Evolutionary conservation across 805 yeast genomes (phyloP), one percentile per base, ranked within the genome.

Genomic region (Metschnikowia borealis): DNA sequence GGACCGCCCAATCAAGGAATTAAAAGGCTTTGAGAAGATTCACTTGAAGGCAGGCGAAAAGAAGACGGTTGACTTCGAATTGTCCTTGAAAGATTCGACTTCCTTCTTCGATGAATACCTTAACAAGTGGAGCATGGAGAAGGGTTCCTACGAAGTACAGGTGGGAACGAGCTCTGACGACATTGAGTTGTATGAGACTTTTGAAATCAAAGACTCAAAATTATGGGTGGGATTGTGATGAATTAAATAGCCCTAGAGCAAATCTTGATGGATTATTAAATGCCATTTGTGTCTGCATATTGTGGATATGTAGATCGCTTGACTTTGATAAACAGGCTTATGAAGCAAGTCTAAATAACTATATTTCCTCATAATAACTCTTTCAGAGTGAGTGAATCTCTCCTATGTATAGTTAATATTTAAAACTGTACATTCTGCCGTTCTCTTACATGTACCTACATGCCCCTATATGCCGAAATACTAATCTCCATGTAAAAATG

Each of bases 21-120:
- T 83, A 62, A 82, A 80, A 63, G 84, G 78, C 26, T 83, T 79
- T 59, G 74, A 66, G 15, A 82, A 83, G 64, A 75, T 78, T 7
- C 61, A 53, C 36, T 58, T 83, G 51, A 57, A 64, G 44, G 67
- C 82, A 3, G 82, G 82, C 7, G 77, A 74, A 54, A 49, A 70
- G 8, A 64, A 65, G 48, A 58, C 63, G 0, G 79, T 75, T 17
- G 51, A 56, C 1, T 55, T 81, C 32, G 56, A 54, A n/a, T 54
- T 79, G 26, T 70, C 74, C 0, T 49, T 77, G 49, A 77, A 77
- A 56, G 81, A 80, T 53, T 78, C 80, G 23, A 70, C 79, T 10
- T 80, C 85, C 0, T 81, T 67, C 68, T 83, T 75, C 66, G 79
- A 83, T 52, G 79, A 70, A 46, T 71, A 71, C 55, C 65, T 66